A percentile compares a stretch with the other conserved stretches of the same genome.
Conservation (phyloP, 73 alveolate genomes). For the Breviolum minutum region DNA sequence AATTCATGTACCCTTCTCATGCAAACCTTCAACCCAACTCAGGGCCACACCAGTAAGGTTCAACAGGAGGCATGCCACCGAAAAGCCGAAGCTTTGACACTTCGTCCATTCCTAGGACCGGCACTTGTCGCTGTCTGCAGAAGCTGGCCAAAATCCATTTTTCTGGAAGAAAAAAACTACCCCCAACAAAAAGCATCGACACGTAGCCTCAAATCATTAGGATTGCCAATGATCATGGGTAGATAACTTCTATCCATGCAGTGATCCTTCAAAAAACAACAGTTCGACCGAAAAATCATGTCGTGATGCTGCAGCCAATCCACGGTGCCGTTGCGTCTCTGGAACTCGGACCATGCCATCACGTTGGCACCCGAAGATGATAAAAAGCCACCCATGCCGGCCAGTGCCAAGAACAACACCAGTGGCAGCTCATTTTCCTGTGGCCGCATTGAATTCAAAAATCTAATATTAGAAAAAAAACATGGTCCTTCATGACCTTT, state of each 20-base stretch:
- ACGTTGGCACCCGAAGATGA: conserved; percentile 46
- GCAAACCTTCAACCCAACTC: not conserved
- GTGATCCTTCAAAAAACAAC: too few species aligned
- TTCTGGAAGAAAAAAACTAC: not conserved
- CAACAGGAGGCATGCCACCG: conserved; percentile 13
- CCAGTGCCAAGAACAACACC: conserved; percentile 26
- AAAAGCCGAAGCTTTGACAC: conserved; percentile 14
- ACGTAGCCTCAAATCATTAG: too few species aligned
- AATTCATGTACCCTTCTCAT: not conserved
- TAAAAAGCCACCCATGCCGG: conserved; percentile 34
- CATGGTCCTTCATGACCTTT: too few species aligned
- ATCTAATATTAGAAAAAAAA: too few species aligned
- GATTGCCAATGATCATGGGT: too few species aligned
- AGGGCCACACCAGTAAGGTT: conserved; percentile 8
- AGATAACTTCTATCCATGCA: too few species aligned
- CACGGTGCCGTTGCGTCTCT: not conserved
- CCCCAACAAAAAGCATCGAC: too few species aligned
- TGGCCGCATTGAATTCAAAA: too few species aligned
- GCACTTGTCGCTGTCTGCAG: too few species aligned
- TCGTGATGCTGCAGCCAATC: not conserved
- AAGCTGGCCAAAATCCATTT: not conserved
- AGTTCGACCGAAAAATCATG: too few species aligned
- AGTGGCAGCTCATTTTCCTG: not conserved
- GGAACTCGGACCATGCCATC: conserved; percentile 10
- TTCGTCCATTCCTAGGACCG: conserved; percentile 5